Conservation (phyloP, 371 early-diverging fungal genomes). For the Mucor racemosus region DNA sequence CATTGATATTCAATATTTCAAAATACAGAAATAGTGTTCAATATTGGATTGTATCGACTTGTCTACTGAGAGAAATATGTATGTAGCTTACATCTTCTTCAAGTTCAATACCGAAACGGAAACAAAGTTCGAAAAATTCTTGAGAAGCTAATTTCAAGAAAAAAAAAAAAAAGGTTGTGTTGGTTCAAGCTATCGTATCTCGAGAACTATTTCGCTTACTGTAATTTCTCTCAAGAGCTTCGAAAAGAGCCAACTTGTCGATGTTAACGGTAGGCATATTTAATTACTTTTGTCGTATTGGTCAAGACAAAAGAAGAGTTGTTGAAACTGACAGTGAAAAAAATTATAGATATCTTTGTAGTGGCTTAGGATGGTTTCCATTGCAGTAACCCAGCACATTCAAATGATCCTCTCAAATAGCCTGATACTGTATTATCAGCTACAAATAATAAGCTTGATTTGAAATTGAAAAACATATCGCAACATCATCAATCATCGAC, state of each 20-base stretch:
- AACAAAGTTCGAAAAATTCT: constrained; percentile 97
- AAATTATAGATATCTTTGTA: constrained; percentile 1
- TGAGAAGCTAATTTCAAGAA: constrained; percentile 61
- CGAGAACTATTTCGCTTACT: constrained; percentile 49
- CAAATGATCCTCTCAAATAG: too few relatives aligned
- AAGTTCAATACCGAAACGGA: constrained; percentile 99
- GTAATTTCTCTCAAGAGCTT: constrained; percentile 80
- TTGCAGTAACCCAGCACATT: neutral
- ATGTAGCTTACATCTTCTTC: constrained; percentile 89
- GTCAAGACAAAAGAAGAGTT: constrained; percentile 48
- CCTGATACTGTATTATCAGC: too few relatives aligned
- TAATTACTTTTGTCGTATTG: neutral
- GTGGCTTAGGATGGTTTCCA: constrained; percentile 1
- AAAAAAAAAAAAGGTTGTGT: neutral
- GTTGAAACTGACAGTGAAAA: constrained; percentile 12
- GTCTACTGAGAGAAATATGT: neutral
- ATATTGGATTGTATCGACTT: neutral
- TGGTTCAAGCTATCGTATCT: neutral
- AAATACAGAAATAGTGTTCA: neutral
- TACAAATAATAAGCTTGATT: too few relatives aligned
- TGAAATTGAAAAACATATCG: too few relatives aligned
- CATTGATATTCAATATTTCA: neutral
- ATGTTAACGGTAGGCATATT: constrained; percentile 94
- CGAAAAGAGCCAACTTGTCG: constrained; percentile 88
- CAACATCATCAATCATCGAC: too few relatives aligned